Evolutionary conservation across 2,329 filamentous ascomycete genomes (phyloP).

Genomic region (Dendrostoma leiphaemia): DNA sequence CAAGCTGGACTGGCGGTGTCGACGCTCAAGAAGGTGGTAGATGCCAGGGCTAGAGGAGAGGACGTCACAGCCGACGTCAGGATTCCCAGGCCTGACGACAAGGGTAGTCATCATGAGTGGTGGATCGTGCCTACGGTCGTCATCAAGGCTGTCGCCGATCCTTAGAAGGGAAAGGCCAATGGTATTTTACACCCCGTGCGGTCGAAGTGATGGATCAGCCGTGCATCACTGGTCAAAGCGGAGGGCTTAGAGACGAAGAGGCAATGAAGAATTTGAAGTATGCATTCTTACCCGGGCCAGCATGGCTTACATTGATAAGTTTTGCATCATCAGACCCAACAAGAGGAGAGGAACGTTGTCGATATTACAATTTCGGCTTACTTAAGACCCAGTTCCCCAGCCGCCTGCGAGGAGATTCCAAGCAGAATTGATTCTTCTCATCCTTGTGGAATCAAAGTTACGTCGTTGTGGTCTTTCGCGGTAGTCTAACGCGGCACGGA

Average conservation of each 20-base stretch:
- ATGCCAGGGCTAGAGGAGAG: conserved; percentile 27
- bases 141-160: neutral
- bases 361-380: conserved; percentile 5
- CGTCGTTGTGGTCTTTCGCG: too few species aligned
- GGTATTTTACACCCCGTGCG: neutral
- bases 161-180: neutral
- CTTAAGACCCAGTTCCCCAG: conserved; percentile 20
- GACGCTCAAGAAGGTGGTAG: conserved; percentile 55
- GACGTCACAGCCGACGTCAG: conserved; percentile 44
- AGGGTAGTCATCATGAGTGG: conserved; percentile 62
- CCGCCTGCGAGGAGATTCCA: conserved; percentile 27
- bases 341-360: neutral
- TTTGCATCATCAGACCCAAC: neutral
- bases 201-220: too few species aligned
- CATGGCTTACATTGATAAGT: neutral
- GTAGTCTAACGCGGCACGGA: too few species aligned
- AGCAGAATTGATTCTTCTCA: too few species aligned
- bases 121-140: conserved; percentile 59
- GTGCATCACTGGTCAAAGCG: too few species aligned
- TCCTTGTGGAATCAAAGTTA: too few species aligned
- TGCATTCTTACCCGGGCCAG: neutral
- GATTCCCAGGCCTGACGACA: conserved; percentile 51
- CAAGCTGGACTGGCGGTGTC: conserved; percentile 64
- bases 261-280: too few species aligned
- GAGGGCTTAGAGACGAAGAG: too few species aligned